phyloP scores from a whole-genome alignment of 2,329 filamentous ascomycete species.

The Phyllosticta capitalensis region DNA sequence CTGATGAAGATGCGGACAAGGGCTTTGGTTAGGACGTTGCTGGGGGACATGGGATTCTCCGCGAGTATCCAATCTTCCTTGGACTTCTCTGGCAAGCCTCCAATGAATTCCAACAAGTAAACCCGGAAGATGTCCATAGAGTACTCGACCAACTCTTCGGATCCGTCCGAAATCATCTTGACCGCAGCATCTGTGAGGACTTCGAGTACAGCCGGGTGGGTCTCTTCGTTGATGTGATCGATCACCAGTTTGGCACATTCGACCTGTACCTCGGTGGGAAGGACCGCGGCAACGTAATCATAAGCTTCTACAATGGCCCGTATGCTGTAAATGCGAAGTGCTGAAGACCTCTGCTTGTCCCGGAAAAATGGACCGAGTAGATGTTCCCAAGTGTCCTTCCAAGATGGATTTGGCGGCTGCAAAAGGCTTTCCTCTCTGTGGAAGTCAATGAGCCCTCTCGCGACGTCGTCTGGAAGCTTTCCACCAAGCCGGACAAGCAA shows the following conservation, averaged over 20 bases:
- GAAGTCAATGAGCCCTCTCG: constrained; percentile 55
- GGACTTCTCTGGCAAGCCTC: constrained; percentile 15
- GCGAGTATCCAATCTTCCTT: constrained; percentile 12
- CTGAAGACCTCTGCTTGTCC: constrained; percentile 24
- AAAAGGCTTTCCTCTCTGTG: constrained; percentile 61
- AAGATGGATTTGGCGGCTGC: constrained; percentile 59
- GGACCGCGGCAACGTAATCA: constrained; percentile 44
- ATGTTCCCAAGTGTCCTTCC: constrained; percentile 54
- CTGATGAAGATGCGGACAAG: constrained; percentile 69
- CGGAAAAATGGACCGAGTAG: constrained; percentile 37
- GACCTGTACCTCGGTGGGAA: constrained; percentile 47
- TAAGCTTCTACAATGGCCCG: constrained; percentile 46
- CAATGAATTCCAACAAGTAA: constrained; percentile 21
- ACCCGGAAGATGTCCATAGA: constrained; percentile 34
- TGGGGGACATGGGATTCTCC: constrained; percentile 37
- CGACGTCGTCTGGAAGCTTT: constrained; percentile 55
- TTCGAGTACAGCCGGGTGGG: constrained; percentile 55
- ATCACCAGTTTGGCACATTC: constrained; percentile 54
- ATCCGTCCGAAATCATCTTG: constrained; percentile 52
- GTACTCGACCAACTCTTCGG: constrained; percentile 47
- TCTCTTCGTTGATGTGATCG: constrained; percentile 51
- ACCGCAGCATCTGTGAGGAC: constrained; percentile 56
- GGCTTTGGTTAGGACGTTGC: constrained; percentile 62
- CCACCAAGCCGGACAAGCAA: constrained; percentile 56
- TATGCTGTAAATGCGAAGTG: constrained; percentile 54